These are phyloP conservation scores for Aspergillus olivimuriae DNA, from an alignment of 495 filamentous ascomycete genomes.

Conservation along the genomic window DNA sequence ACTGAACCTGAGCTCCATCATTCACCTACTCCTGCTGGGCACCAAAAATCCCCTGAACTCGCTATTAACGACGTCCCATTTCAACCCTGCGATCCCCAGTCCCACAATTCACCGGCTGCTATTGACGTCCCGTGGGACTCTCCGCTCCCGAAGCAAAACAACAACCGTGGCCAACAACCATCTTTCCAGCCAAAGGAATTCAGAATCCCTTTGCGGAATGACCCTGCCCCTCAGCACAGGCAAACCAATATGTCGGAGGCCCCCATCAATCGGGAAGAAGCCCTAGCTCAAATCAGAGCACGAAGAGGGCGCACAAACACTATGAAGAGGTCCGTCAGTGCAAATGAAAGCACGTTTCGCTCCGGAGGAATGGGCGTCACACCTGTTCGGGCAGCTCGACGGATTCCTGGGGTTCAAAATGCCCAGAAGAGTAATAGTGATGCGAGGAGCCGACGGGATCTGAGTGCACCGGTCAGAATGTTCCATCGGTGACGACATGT, in stretches of 20 bases:
- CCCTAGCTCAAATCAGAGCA: slow-evolving; percentile 45
- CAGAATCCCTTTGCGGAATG: slow-evolving; percentile 29
- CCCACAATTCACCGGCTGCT: slow-evolving; percentile 8
- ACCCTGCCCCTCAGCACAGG: slow-evolving; percentile 17
- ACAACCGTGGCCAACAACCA: background rate
- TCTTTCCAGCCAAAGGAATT: slow-evolving; percentile 12
- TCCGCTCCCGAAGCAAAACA: slow-evolving; percentile 1
- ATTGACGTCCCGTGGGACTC: slow-evolving; percentile 7
- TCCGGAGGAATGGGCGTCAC: slow-evolving; percentile 20
- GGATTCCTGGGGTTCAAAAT: slow-evolving; percentile 32
- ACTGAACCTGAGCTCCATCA: background rate
- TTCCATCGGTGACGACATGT: slow-evolving; percentile 24
- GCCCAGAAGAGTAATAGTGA: slow-evolving; percentile 25
- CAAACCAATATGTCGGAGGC: slow-evolving; percentile 29
- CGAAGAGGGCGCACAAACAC: slow-evolving; percentile 41
- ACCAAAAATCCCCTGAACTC: background rate
- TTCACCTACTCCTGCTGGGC: slow-evolving; percentile 5
- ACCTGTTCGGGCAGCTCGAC: slow-evolving; percentile 22
- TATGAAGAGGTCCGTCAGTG: slow-evolving; percentile 38
- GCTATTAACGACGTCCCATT: background rate
- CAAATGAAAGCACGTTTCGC: slow-evolving; percentile 28
- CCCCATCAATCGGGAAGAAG: slow-evolving; percentile 44
- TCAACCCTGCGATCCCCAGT: background rate
- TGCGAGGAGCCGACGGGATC: slow-evolving; percentile 27
- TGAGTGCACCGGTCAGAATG: slow-evolving; percentile 37